Conservation (phyloP, 495 filamentous ascomycete species). For the Tuber calosporum region DNA sequence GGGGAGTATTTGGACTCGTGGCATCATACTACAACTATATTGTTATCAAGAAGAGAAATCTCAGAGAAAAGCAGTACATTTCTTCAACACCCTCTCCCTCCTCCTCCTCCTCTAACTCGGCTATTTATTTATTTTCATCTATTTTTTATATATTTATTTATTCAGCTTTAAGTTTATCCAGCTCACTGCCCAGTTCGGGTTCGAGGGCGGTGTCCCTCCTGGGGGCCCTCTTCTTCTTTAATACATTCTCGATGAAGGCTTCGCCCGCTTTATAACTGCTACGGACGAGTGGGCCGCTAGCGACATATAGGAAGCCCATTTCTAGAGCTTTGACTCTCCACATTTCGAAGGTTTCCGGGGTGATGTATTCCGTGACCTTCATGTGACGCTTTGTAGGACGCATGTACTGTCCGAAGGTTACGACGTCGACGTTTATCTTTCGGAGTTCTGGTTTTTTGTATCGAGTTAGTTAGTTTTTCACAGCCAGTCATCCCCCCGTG, state of each 20-base stretch:
- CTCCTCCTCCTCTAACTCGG: no score
- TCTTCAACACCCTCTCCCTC: no score
- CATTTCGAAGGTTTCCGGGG: slow-evolving; percentile 78
- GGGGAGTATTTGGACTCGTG: no score
- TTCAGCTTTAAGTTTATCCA: slow-evolving; percentile 10
- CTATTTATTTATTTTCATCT: no score
- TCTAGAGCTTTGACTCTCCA: slow-evolving; percentile 87
- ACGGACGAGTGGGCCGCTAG: slow-evolving; percentile 82
- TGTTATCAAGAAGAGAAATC: no score
- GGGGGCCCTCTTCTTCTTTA: slow-evolving; percentile 82
- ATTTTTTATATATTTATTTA: no score
- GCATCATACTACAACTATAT: no score
- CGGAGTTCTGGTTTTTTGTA: slow-evolving; percentile 67
- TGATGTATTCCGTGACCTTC: slow-evolving; percentile 89
- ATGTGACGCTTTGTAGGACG: slow-evolving; percentile 95
- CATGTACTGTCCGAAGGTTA: slow-evolving; percentile 99
- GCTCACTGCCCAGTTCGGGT: neutral
- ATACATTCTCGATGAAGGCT: slow-evolving; percentile 96
- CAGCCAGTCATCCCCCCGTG: no score
- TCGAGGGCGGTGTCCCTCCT: slow-evolving; percentile 41
- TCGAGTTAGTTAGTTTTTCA: no score
- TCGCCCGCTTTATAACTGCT: slow-evolving; percentile 97
- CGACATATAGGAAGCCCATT: slow-evolving; percentile 94
- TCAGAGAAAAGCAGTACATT: no score
- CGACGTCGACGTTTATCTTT: slow-evolving; percentile 74